Evolutionary conservation across 1,139 yeast species (phyloP), one percentile per base, ranked within the genome.

Genomic region (Geotrichum bryndzae): DNA sequence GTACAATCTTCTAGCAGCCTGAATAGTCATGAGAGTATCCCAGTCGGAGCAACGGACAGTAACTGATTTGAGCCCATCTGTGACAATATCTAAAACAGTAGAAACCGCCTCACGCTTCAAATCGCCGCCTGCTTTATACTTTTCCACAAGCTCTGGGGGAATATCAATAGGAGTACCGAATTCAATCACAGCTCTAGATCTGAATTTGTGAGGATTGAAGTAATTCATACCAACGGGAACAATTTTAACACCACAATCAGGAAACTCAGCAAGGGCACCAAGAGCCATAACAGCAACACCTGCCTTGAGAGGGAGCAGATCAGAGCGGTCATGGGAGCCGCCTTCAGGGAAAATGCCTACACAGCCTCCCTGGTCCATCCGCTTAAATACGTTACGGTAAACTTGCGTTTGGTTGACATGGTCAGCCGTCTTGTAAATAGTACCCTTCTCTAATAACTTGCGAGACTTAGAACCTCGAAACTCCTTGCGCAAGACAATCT

Each of bases 271-370:
- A 80, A 90, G 82, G 0, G 98, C 95, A 23, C 98, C 98, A 25
- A 94, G 78, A 0, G 98, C 98, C 98, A 94, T 94, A 59, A 94
- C 87, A 1, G 97, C 98, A 22, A 94, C 98, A 62, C 99, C 99
- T 0, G 98, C 97, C 71, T 94, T 94, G 69, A 94, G 78, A 0
- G 98, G 98, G 61, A 94, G 78, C 66, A 94, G 76, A 67, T 90
- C 96, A 0, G 98, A 86, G 65, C 98, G 81, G 73, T 94, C 99
- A 69, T 94, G 99, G 22, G 96, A 89, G 0, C 98, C 98, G 59
- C 98, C 98, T 76, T 92, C 98, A 2, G 98, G 98, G 76, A 92
- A 94, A 59, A 94, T 90, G n/a, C 98, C 99, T 50, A 94, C 78
- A 68, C 96, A 89, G 64, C 89, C 85, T 57, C 94, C 91, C 63